phyloP scores from a whole-genome alignment of 768 basidiomycete species.

The Suillus bovinus region DNA sequence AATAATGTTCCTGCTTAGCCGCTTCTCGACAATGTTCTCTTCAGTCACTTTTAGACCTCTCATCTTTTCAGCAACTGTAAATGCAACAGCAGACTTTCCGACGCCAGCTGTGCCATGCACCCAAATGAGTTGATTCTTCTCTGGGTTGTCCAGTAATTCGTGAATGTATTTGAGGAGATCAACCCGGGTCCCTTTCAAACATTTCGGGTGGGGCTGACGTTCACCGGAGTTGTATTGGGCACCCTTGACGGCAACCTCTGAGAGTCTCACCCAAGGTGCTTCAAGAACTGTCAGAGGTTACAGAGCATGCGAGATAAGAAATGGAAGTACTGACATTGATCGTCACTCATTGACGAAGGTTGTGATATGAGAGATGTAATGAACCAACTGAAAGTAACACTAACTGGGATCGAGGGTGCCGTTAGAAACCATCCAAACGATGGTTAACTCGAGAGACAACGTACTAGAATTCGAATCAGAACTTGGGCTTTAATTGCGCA shows the following conservation, averaged over 20 bases:
- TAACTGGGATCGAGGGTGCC: too few relatives aligned
- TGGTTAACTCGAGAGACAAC: too few relatives aligned
- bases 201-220: not conserved
- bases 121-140: not conserved
- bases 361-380: too few relatives aligned
- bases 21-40: not conserved
- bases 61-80: not conserved
- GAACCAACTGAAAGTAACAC: too few relatives aligned
- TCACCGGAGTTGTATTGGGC: not conserved
- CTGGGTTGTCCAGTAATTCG: not conserved
- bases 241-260: not conserved
- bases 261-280: not conserved
- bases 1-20: not conserved
- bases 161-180: not conserved
- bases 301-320: not conserved
- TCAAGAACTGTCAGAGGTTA: not conserved
- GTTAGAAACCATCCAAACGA: too few relatives aligned
- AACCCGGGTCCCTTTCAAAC: not conserved
- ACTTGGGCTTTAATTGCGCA: too few relatives aligned
- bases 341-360: too few relatives aligned
- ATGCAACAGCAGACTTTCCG: not conserved
- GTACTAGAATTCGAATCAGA: too few relatives aligned
- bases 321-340: not conserved
- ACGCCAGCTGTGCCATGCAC: not conserved
- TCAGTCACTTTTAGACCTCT: not conserved